Conservation (phyloP, 2,329 filamentous ascomycete genomes). For the Fusarium sp. region DNA sequence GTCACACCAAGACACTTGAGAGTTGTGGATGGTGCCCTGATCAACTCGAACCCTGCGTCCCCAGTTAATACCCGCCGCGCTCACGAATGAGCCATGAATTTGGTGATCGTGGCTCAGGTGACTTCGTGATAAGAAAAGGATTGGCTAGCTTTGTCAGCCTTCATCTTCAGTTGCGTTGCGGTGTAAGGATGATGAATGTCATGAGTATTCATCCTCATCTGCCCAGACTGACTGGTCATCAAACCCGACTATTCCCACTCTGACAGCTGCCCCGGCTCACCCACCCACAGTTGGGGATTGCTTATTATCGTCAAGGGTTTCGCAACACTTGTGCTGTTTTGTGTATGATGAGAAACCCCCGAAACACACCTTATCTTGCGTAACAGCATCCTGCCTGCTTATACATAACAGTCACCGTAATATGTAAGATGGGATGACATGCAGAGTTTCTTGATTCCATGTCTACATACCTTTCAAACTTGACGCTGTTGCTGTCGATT, state of each 20-base stretch:
- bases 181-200: constrained; percentile 26
- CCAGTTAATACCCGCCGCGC: constrained; percentile 2
- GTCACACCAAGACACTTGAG: not conserved
- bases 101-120: constrained; percentile 18
- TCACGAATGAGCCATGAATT: constrained; percentile 21
- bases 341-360: not conserved
- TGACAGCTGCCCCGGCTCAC: constrained; percentile 15
- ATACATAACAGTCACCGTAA: not conserved
- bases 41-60: not conserved
- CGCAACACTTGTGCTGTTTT: not conserved
- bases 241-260: constrained; percentile 43
- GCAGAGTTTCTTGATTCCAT: not conserved
- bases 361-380: constrained; percentile 8
- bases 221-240: not conserved
- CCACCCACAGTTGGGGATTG: not conserved
- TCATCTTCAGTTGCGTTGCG: constrained; percentile 11
- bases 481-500: not conserved
- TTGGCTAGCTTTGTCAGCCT: not conserved
- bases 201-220: not conserved
- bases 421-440: not conserved
- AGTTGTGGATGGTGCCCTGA: not conserved
- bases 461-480: not conserved
- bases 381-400: constrained; percentile 7
- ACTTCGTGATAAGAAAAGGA: constrained; percentile 4
- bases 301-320: not conserved